Evolutionary conservation across 2,329 filamentous ascomycete species (phyloP).

Genomic region (Graphilbum ipis-grandicollis): DNA sequence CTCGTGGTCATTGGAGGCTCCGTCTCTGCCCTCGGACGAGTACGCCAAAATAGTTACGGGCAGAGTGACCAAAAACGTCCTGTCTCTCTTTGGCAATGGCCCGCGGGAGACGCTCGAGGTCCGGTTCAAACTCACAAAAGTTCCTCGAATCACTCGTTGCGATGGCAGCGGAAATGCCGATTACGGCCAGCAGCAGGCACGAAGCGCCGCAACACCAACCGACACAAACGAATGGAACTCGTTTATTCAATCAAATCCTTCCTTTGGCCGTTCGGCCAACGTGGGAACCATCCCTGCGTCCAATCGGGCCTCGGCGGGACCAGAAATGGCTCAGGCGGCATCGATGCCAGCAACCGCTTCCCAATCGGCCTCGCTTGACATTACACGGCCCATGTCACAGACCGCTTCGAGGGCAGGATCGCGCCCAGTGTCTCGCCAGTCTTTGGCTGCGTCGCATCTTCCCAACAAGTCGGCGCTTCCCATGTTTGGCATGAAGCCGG

Average conservation of each 20-base stretch:
- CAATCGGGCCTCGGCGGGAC: neutral
- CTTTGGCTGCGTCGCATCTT: conserved; percentile 2
- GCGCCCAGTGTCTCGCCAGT: conserved; percentile 8
- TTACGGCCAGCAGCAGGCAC: conserved; percentile 7
- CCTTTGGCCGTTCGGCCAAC: conserved; percentile 22
- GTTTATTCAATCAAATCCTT: conserved; percentile 56
- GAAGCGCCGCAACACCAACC: conserved; percentile 26
- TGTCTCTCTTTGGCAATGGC: conserved; percentile 70
- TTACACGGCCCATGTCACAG: neutral
- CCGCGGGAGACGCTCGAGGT: conserved; percentile 84
- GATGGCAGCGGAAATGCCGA: conserved; percentile 11
- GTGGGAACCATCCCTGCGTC: conserved; percentile 17
- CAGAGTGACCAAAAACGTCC: conserved; percentile 69
- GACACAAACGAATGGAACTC: conserved; percentile 65
- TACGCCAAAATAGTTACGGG: conserved; percentile 55
- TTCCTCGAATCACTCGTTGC: conserved; percentile 37
- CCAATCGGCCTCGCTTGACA: neutral
- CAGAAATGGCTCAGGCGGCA: neutral
- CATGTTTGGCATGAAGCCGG: neutral
- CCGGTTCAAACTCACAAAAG: conserved; percentile 68
- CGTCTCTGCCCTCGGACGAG: conserved; percentile 23
- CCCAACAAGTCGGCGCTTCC: neutral
- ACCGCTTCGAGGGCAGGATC: conserved; percentile 5
- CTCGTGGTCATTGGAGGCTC: conserved; percentile 55
- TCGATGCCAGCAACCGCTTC: neutral